Evolutionary conservation across 805 yeast genomes (phyloP).

Genomic region (Wickerhamiella qilinensis): DNA sequence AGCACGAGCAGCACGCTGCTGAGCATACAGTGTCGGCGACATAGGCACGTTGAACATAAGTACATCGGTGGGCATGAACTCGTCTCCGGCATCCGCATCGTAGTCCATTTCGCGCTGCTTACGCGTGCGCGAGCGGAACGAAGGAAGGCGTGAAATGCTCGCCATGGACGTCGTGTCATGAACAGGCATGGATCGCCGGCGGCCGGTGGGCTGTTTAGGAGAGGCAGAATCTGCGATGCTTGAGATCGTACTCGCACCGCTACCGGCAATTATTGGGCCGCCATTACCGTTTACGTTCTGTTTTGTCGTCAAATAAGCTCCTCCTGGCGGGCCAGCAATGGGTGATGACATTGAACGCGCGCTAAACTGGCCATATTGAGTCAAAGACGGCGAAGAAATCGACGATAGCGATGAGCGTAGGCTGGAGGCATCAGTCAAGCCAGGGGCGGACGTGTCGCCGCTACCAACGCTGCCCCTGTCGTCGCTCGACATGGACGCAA

Average conservation of each 20-base stretch:
- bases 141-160: conserved; percentile 11
- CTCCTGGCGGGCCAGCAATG: too few species aligned
- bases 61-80: conserved; percentile 35
- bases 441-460: not conserved
- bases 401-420: conserved; percentile 14
- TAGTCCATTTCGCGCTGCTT: conserved; percentile 21
- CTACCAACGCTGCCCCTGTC: not conserved
- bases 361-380: too few species aligned
- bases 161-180: conserved; percentile 16
- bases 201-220: too few species aligned
- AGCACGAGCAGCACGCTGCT: conserved; percentile 13
- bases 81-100: conserved; percentile 31
- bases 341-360: too few species aligned
- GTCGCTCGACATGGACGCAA: too few species aligned
- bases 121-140: conserved; percentile 5
- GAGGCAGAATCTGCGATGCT: too few species aligned
- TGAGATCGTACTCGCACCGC: too few species aligned
- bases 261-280: too few species aligned
- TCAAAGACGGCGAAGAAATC: conserved; percentile 10
- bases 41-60: conserved; percentile 50
- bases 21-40: conserved; percentile 34
- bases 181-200: not conserved
- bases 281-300: too few species aligned
- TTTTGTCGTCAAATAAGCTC: too few species aligned
- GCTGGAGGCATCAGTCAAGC: conserved; percentile 11